Evolutionary conservation across 108 stramenopile genomes (phyloP).

Genomic region (Schizochytrium sp.): DNA sequence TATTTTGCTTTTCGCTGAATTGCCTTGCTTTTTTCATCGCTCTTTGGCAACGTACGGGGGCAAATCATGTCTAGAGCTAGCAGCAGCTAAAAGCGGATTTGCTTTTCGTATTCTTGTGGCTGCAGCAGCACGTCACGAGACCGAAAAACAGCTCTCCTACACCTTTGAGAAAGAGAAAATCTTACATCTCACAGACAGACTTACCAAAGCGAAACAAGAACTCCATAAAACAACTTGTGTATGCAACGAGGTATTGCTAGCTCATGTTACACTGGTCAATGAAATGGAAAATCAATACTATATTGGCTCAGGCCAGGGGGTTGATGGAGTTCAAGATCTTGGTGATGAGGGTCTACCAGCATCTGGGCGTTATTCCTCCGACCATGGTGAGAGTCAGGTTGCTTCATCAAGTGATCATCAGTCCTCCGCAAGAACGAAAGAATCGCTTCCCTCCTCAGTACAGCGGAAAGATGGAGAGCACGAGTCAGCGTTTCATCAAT

Average conservation of each 20-base stretch:
- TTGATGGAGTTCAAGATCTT: background rate
- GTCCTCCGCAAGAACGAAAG: too few species aligned
- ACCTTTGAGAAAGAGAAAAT: background rate
- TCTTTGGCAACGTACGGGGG: background rate
- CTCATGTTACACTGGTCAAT: background rate
- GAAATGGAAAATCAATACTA: background rate
- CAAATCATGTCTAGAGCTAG: background rate
- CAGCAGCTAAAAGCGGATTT: slow-evolving; percentile 1
- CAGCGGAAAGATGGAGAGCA: too few species aligned
- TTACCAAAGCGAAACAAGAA: background rate
- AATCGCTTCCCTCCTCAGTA: too few species aligned
- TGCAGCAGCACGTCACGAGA: slow-evolving; percentile 4
- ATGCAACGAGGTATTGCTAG: background rate
- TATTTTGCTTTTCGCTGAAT: background rate
- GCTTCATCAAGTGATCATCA: too few species aligned
- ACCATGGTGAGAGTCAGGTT: too few species aligned
- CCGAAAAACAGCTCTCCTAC: background rate
- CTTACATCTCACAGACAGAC: background rate
- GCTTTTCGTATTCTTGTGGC: background rate
- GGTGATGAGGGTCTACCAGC: too few species aligned
- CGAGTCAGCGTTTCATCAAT: too few species aligned
- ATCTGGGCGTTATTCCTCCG: too few species aligned
- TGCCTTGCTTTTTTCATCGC: background rate
- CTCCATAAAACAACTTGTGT: background rate
- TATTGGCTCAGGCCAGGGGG: background rate